A percentile compares a stretch with the other conserved stretches of the same genome.
phyloP scores from a whole-genome alignment of 2,329 filamentous ascomycete species.

The Paecilomyces dactylethromorphus region DNA sequence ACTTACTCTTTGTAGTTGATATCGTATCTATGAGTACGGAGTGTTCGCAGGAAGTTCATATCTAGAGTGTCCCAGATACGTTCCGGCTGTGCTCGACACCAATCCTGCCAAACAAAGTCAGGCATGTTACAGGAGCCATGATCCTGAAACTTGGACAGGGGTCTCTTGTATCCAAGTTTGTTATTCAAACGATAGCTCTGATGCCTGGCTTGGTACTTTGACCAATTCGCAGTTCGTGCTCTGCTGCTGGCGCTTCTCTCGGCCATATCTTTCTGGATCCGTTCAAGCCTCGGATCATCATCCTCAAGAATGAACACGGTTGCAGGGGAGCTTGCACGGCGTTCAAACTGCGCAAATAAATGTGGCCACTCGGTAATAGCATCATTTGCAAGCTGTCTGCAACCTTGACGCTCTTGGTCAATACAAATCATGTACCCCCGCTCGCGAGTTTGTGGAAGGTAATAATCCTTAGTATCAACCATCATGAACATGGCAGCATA shows the following conservation, averaged over 20 bases:
- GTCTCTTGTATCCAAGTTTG: conserved; percentile 48
- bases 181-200: conserved; percentile 45
- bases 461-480: conserved; percentile 65
- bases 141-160: conserved; percentile 55
- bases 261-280: conserved; percentile 44
- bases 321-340: conserved; percentile 56
- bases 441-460: conserved; percentile 63
- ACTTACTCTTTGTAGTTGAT: conserved; percentile 50
- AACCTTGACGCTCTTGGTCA: conserved; percentile 25
- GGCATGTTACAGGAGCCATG: conserved; percentile 48
- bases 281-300: conserved; percentile 49
- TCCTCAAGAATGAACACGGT: conserved; percentile 55
- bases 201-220: conserved; percentile 54
- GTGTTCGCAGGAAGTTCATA: conserved; percentile 50
- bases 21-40: conserved; percentile 46
- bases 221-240: conserved; percentile 23
- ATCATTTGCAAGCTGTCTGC: conserved; percentile 15
- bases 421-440: conserved; percentile 56
- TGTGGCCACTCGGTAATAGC: conserved; percentile 28
- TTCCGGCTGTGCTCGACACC: conserved; percentile 46
- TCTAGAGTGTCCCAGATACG: conserved; percentile 63
- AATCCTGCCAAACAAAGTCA: conserved; percentile 50
- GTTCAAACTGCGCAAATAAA: conserved; percentile 43
- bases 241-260: conserved; percentile 12
- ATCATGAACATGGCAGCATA: conserved; percentile 48